These are phyloP conservation scores for Cercospora sp. DNA, from an alignment of 2,329 filamentous ascomycete genomes.

Conservation along the genomic window DNA sequence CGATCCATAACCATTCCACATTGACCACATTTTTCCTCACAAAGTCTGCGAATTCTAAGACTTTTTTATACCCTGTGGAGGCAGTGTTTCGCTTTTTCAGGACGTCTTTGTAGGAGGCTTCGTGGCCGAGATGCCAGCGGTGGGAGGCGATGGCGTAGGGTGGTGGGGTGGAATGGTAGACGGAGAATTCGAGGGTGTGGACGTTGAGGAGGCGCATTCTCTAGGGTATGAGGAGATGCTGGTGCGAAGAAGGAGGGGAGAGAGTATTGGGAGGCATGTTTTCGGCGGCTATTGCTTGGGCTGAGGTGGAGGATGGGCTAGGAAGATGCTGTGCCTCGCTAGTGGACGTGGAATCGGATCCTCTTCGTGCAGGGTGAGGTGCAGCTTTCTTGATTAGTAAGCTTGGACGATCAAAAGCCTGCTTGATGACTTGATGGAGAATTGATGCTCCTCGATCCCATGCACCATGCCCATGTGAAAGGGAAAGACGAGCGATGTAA, in stretches of 20 bases:
- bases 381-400: neutral
- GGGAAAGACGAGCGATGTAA: too few species aligned
- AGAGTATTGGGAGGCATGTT: neutral
- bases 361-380: neutral
- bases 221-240: neutral
- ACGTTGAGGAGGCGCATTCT: slow-evolving; percentile 1
- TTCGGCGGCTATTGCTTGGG: neutral
- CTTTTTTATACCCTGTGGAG: neutral
- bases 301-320: neutral
- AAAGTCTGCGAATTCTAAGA: neutral
- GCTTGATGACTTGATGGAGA: too few species aligned
- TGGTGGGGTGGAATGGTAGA: neutral
- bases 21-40: neutral
- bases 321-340: neutral
- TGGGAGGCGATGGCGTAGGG: neutral
- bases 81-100: neutral
- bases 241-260: neutral
- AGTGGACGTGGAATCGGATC: neutral
- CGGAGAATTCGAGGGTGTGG: neutral
- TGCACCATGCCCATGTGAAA: too few species aligned
- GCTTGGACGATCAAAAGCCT: neutral
- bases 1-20: neutral
- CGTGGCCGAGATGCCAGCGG: neutral
- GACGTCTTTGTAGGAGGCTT: neutral
- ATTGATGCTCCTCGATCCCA: too few species aligned